Conservation (phyloP, 2,329 filamentous ascomycete genomes). For the Elsinoe batatas region DNA sequence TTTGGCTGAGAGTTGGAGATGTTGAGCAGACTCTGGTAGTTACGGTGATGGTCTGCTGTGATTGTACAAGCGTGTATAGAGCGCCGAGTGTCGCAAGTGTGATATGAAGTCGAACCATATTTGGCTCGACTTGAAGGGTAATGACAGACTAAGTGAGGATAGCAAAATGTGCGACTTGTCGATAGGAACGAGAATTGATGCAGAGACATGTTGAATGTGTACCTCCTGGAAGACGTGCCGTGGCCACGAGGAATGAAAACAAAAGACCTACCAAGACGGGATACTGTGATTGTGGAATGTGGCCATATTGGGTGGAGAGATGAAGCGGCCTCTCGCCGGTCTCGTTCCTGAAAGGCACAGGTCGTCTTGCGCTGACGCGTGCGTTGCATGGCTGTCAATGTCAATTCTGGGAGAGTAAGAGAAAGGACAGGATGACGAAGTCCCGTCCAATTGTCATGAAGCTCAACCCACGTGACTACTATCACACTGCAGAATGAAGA, state of each 20-base stretch:
- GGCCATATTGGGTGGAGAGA: neutral
- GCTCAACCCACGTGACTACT: too few species aligned
- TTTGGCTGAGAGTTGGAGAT: slow-evolving; percentile 9
- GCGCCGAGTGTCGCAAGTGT: slow-evolving; percentile 10
- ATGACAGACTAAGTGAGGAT: slow-evolving; percentile 6
- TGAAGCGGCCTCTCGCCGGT: neutral
- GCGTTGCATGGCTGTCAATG: too few species aligned
- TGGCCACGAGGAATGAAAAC: slow-evolving; percentile 11
- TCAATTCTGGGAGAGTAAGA: too few species aligned
- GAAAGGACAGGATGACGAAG: too few species aligned
- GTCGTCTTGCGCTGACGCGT: neutral
- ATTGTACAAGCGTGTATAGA: slow-evolving; percentile 5
- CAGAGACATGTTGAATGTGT: neutral
- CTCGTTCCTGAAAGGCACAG: neutral
- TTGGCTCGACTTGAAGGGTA: neutral
- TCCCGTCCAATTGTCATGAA: too few species aligned
- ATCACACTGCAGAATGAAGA: slow-evolving; percentile 3
- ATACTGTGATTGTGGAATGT: slow-evolving; percentile 5
- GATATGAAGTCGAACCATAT: slow-evolving; percentile 2
- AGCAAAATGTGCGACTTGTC: neutral
- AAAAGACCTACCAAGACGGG: slow-evolving; percentile 10
- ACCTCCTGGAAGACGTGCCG: neutral
- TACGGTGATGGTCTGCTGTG: slow-evolving; percentile 15
- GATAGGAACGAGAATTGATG: neutral
- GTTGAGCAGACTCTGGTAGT: slow-evolving; percentile 15